Evolutionary conservation across 169 alveolate species (phyloP).

Genomic region (Eimeria maxima): DNA sequence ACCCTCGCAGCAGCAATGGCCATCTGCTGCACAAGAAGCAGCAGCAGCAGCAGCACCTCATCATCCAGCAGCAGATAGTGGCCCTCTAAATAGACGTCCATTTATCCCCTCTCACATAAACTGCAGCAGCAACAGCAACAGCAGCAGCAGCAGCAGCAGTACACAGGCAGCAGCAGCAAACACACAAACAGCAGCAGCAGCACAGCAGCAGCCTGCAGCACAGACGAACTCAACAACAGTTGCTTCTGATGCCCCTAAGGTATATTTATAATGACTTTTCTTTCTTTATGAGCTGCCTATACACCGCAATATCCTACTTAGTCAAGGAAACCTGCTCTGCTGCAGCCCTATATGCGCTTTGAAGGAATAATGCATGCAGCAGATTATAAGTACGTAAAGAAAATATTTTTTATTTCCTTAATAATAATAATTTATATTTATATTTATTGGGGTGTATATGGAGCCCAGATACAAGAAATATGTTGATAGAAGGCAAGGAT

Average conservation of each 20-base stretch:
- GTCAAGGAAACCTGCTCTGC: not conserved
- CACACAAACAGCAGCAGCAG: not conserved
- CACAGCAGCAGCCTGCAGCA: not conserved
- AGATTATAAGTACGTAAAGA: not conserved
- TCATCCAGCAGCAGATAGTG: too few species aligned
- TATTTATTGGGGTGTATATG: not conserved
- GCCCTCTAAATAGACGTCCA: too few species aligned
- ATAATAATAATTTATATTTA: not conserved
- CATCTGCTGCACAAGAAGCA: conserved; percentile 11
- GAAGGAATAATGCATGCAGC: not conserved
- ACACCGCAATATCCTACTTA: not conserved
- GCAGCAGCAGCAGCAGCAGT: conserved; percentile 14
- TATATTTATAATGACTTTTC: not conserved
- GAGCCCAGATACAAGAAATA: conserved; percentile 24
- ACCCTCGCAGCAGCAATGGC: not conserved
- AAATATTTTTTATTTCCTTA: not conserved
- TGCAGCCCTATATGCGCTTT: conserved; percentile 48
- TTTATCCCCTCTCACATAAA: too few species aligned
- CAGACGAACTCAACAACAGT: not conserved
- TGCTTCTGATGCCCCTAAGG: conserved; percentile 29
- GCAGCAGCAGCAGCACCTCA: not conserved
- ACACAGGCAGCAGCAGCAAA: not conserved
- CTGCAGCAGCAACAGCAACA: not conserved
- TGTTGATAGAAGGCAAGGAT: not conserved
- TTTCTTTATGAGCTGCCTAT: not conserved